Percentiles rank a stretch among this genome's conserved stretches.
Conservation (phyloP, 768 basidiomycete species). For the Serendipita indica region DNA sequence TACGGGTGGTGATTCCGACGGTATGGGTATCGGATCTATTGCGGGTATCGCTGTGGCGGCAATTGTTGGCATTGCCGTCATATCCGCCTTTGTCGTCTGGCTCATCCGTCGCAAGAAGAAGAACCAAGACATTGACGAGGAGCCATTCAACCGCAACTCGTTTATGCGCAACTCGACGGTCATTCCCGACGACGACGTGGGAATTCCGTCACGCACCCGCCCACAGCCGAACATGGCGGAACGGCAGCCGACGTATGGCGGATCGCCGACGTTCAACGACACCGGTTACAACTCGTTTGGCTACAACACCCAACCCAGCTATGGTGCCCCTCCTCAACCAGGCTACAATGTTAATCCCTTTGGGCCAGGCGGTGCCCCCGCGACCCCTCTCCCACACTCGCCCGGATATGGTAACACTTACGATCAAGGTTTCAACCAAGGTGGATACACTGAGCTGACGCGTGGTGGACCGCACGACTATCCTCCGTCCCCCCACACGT, state of each 20-base stretch:
- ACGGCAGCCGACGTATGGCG: constrained; percentile 22
- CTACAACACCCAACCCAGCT: constrained; percentile 25
- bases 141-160: constrained; percentile 36
- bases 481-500: constrained; percentile 9
- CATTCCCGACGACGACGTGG: constrained; percentile 32
- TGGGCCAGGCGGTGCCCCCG: constrained; percentile 26
- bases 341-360: constrained; percentile 27
- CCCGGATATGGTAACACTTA: constrained; percentile 19
- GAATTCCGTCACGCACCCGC: constrained; percentile 8
- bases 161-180: constrained; percentile 54
- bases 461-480: constrained; percentile 8
- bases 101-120: constrained; percentile 24
- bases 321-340: constrained; percentile 22
- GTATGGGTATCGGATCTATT: constrained; percentile 19
- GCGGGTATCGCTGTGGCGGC: constrained; percentile 25
- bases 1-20: neutral
- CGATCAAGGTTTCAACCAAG: constrained; percentile 12
- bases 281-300: constrained; percentile 22
- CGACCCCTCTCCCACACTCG: constrained; percentile 21
- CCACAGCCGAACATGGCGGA: constrained; percentile 52
- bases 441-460: neutral
- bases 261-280: constrained; percentile 13
- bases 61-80: constrained; percentile 22
- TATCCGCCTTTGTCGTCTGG: constrained; percentile 23
- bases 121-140: constrained; percentile 25